Evolutionary conservation across 1,284 basidiomycete genomes (phyloP), one percentile per base, ranked within the genome.

Genomic region (Microbotryum violaceum): DNA sequence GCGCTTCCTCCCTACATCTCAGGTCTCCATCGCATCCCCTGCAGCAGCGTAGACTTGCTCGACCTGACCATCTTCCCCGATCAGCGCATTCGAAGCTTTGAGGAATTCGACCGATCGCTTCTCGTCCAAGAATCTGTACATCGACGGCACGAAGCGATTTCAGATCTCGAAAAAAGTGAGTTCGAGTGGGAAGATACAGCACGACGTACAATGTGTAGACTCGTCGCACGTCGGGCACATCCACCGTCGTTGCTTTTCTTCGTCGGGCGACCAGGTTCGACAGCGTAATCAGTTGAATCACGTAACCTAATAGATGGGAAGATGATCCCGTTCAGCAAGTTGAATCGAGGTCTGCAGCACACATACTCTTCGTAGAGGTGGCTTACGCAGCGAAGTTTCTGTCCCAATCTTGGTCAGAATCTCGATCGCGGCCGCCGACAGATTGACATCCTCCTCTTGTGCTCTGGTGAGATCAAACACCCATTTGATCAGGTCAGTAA

Each of bases 361-460:
- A 49, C 48, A 27, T 14, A 2, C 27, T n/a, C 27, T 25, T 44
- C 25, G 8, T 5, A 14, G 23, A 10, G 25, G 6, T 23, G 18
- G 29, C 56, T 37, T 18, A 67, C 71, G 68, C 2, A 72, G 65
- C 10, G 70, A 71, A 2, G 77, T 78, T 64, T 78, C 77, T 10
- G 71, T 71, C 3, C 76, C 77, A 69, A 78, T 79, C 68, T 82
- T 81, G 25, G 78, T 79, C 54, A 97, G 81, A 21, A 97, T 87
- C 74, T 97, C 91, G 1, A 86, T 76, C 1, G 92, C 91, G 44
- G 87, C 86, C 1, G 82, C 72, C 4, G 85, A 81, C 27, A 97
- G 80, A n/a, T 83, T 83, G 12, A 97, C 93, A 71, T 98, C 94
- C 76, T 98, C 94, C 76, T 98, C 94, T 76, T 93, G 86, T 67